Evolutionary conservation across 2,329 filamentous ascomycete genomes (phyloP).

Genomic region (Tolypocladium nubicola): DNA sequence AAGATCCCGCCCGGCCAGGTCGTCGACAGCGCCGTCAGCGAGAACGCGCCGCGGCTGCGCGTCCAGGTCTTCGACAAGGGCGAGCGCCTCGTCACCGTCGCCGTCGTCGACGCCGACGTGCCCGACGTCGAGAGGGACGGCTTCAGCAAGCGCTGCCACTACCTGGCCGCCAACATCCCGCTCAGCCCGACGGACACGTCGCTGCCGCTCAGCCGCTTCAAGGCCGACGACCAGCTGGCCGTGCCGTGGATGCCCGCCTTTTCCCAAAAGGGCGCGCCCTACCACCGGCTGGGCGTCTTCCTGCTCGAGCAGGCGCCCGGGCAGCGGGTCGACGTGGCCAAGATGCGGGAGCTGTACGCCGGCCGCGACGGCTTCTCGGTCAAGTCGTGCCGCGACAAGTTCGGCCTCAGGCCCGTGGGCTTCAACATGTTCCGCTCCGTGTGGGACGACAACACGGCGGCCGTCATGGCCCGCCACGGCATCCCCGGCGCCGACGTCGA

Average conservation of each 20-base stretch:
- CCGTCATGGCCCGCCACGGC: conserved; percentile 72
- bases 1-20: conserved; percentile 68
- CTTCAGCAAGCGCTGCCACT: conserved; percentile 79
- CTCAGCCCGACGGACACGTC: conserved; percentile 42
- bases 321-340: conserved; percentile 42
- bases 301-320: conserved; percentile 68
- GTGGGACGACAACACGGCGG: conserved; percentile 84
- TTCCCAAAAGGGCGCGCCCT: conserved; percentile 80
- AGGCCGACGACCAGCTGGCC: conserved; percentile 54
- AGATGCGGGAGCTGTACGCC: conserved; percentile 42
- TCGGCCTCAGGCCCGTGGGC: conserved; percentile 62
- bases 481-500: conserved; percentile 72
- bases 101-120: conserved; percentile 83
- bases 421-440: conserved; percentile 78
- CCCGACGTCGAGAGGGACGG: conserved; percentile 64
- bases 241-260: conserved; percentile 77
- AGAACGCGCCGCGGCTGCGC: conserved; percentile 61
- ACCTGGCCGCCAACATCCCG: conserved; percentile 60
- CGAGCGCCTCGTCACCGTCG: conserved; percentile 72
- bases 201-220: conserved; percentile 54
- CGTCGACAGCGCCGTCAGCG: conserved; percentile 63
- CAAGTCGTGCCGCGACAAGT: conserved; percentile 61
- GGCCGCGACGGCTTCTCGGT: conserved; percentile 61
- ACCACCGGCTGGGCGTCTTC: conserved; percentile 80
- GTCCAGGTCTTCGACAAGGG: conserved; percentile 80